A percentile compares a stretch with the other conserved stretches of the same genome.
Conservation (phyloP, 495 filamentous ascomycete genomes). For the Tuber melanosporum region DNA sequence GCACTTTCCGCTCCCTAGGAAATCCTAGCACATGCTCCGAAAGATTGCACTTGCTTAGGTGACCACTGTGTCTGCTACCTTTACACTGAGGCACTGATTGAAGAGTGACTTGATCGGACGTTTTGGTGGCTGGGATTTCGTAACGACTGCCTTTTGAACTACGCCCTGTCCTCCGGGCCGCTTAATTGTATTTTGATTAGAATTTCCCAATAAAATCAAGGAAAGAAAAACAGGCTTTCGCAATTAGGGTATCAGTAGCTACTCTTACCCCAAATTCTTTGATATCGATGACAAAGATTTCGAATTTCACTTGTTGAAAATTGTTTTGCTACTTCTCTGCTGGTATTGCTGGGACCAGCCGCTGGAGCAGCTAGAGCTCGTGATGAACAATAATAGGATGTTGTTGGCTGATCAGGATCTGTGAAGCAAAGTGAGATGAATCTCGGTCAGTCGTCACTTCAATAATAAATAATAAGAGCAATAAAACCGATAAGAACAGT, state of each 20-base stretch:
- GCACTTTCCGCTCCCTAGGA: constrained; percentile 22
- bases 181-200: not conserved
- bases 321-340: not conserved
- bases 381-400: not conserved
- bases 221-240: not conserved
- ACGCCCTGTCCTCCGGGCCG: not conserved
- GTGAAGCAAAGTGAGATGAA: not conserved
- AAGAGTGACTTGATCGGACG: not conserved
- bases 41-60: not conserved
- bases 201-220: not conserved
- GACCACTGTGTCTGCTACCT: not conserved
- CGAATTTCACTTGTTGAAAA: not conserved
- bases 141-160: not conserved
- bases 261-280: not conserved
- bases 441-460: not conserved
- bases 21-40: constrained; percentile 33
- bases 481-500: not conserved
- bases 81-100: not conserved
- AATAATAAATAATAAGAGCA: not conserved
- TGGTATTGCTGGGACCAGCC: not conserved
- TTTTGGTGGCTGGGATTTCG: not conserved
- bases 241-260: not conserved
- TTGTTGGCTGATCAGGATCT: not conserved
- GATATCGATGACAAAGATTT: not conserved
- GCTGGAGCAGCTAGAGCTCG: not conserved